These are phyloP conservation scores for Gaeumannomyces sp. DNA, from an alignment of 2,329 filamentous ascomycete genomes.

Conservation along the genomic window DNA sequence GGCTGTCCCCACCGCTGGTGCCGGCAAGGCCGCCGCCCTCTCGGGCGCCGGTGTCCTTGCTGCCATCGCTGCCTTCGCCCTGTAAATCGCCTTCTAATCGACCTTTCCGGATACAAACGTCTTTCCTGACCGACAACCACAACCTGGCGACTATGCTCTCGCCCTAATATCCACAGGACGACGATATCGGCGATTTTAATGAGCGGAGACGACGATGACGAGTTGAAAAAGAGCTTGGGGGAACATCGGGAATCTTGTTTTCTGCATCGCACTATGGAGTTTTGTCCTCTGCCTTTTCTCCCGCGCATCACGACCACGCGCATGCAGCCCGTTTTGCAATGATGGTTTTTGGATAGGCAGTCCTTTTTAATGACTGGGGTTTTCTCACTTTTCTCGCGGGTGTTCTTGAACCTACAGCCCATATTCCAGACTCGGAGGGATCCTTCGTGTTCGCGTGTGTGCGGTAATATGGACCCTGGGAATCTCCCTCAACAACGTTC, in stretches of 20 bases:
- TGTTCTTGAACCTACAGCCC: conserved; percentile 1
- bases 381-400: conserved; percentile 3
- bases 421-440: conserved; percentile 1
- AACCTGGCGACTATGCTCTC: neutral
- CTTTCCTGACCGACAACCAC: neutral
- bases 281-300: conserved; percentile 13
- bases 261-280: conserved; percentile 32
- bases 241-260: neutral
- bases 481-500: neutral
- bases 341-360: conserved; percentile 29
- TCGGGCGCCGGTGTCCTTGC: conserved; percentile 51
- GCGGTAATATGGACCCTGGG: conserved; percentile 2
- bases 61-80: conserved; percentile 53
- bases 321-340: conserved; percentile 25
- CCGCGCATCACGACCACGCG: conserved; percentile 21
- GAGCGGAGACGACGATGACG: neutral
- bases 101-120: neutral
- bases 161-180: neutral
- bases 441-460: conserved; percentile 2
- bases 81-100: conserved; percentile 41
- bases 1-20: conserved; percentile 45
- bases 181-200: neutral
- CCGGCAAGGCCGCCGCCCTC: conserved; percentile 48
- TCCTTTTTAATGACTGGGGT: conserved; percentile 17
- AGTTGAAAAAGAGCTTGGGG: neutral